Evolutionary conservation across 2,329 filamentous ascomycete species (phyloP).

Genomic region (Paecilomyces dactylethromorphus): DNA sequence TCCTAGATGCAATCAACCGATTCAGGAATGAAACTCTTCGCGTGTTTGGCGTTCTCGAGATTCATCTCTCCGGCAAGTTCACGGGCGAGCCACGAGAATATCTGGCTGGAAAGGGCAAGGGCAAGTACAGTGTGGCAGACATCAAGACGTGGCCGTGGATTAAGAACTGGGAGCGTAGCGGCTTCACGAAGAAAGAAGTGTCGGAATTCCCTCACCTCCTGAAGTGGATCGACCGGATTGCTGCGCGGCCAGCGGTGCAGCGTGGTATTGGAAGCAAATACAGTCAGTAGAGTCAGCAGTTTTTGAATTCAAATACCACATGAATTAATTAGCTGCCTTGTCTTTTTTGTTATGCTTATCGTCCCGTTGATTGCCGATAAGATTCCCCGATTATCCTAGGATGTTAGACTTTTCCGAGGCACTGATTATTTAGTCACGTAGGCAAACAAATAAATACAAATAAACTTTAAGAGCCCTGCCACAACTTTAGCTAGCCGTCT

Average conservation of each 20-base stretch:
- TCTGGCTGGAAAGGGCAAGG: constrained; percentile 46
- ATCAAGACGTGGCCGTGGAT: constrained; percentile 49
- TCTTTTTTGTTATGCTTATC: not conserved
- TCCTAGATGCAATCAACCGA: constrained; percentile 40
- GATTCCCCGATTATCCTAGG: not conserved
- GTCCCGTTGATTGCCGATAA: not conserved
- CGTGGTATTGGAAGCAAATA: constrained; percentile 38
- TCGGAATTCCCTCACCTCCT: constrained; percentile 45
- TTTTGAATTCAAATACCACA: not conserved
- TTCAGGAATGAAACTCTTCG: constrained; percentile 48
- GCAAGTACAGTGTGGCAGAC: constrained; percentile 50
- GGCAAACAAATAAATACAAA: not conserved
- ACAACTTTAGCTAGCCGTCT: too few relatives aligned
- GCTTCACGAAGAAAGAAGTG: constrained; percentile 43
- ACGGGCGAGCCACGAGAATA: constrained; percentile 45
- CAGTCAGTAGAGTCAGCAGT: constrained; percentile 8
- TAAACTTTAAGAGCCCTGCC: too few relatives aligned
- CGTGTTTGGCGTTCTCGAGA: constrained; percentile 52
- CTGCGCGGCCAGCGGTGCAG: constrained; percentile 42
- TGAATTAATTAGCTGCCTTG: not conserved
- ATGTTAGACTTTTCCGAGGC: not conserved
- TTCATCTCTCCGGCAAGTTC: constrained; percentile 47
- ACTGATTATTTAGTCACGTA: not conserved
- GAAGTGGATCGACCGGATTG: constrained; percentile 49
- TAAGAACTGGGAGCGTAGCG: constrained; percentile 37